Evolutionary conservation across 345 rosid genomes (phyloP).

Genomic region (Lepidium sativum): DNA sequence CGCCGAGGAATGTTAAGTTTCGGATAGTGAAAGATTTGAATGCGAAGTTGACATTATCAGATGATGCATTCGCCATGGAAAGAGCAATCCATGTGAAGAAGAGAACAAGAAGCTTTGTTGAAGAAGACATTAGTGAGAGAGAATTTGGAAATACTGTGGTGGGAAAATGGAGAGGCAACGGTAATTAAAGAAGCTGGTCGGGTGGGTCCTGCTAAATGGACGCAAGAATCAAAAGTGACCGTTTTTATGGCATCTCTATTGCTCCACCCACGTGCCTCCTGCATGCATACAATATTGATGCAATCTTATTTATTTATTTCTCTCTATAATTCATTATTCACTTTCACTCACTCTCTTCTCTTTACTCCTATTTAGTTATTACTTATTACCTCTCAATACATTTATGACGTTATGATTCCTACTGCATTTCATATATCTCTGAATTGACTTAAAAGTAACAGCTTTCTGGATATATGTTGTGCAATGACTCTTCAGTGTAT

Average conservation of each 20-base stretch:
- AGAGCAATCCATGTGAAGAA: constrained; percentile 22
- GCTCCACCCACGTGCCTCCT: constrained; percentile 34
- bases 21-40: constrained; percentile 55
- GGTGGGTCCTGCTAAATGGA: constrained; percentile 21
- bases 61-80: constrained; percentile 21
- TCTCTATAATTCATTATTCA: neutral
- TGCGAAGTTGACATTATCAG: constrained; percentile 37
- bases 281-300: neutral
- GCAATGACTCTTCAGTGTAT: neutral
- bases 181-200: constrained; percentile 28
- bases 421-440: too few relatives aligned
- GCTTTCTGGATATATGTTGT: neutral
- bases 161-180: constrained; percentile 40
- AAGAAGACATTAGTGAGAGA: constrained; percentile 19
- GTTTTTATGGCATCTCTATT: constrained; percentile 19
- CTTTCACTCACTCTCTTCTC: constrained; percentile 19
- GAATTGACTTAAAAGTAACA: too few relatives aligned
- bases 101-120: constrained; percentile 45
- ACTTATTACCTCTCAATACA: too few relatives aligned
- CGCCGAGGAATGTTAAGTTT: constrained; percentile 89
- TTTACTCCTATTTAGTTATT: too few relatives aligned
- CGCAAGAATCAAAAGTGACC: constrained; percentile 24
- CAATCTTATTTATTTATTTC: neutral
- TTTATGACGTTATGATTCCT: too few relatives aligned
- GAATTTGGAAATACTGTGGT: constrained; percentile 9